A percentile compares a stretch with the other conserved stretches of the same genome.
Conservation (phyloP, 805 yeast species). For the Kluyveromyces siamensis region DNA sequence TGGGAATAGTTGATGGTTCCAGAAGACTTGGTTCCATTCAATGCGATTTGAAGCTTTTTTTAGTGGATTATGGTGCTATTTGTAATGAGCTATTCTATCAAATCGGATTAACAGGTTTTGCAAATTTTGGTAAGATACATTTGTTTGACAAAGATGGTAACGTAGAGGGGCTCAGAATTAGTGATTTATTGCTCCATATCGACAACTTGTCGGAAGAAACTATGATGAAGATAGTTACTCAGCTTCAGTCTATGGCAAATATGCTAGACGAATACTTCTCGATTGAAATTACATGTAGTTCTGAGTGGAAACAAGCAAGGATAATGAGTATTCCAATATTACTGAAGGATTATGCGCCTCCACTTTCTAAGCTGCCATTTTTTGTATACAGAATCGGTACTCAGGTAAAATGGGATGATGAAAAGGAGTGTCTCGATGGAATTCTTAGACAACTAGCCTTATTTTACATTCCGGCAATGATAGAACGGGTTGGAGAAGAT, state of each 20-base stretch:
- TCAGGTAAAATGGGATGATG: slow-evolving; percentile 56
- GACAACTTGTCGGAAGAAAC: slow-evolving; percentile 12
- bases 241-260: slow-evolving; percentile 45
- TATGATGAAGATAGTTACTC: slow-evolving; percentile 20
- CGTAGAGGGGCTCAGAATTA: slow-evolving; percentile 9
- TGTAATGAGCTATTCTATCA: slow-evolving; percentile 72
- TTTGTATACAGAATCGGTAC: slow-evolving; percentile 57
- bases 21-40: slow-evolving; percentile 77
- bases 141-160: slow-evolving; percentile 25
- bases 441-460: slow-evolving; percentile 61
- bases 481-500: slow-evolving; percentile 16
- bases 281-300: slow-evolving; percentile 33
- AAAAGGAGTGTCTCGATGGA: slow-evolving; percentile 57
- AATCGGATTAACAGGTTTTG: slow-evolving; percentile 64
- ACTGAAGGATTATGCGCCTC: slow-evolving; percentile 53
- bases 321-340: slow-evolving; percentile 59
- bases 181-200: slow-evolving; percentile 12
- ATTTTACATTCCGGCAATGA: slow-evolving; percentile 58
- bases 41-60: slow-evolving; percentile 62
- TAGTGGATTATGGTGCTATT: slow-evolving; percentile 73
- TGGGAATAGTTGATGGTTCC: slow-evolving; percentile 72
- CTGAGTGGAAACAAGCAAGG: slow-evolving; percentile 23
- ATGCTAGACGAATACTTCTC: slow-evolving; percentile 81
- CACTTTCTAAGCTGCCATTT: slow-evolving; percentile 51
- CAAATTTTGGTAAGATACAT: slow-evolving; percentile 62